A percentile compares a stretch with the other conserved stretches of the same genome.
phyloP scores from a whole-genome alignment of 306 rosid species.

The Chamaecrista fasciculata region DNA sequence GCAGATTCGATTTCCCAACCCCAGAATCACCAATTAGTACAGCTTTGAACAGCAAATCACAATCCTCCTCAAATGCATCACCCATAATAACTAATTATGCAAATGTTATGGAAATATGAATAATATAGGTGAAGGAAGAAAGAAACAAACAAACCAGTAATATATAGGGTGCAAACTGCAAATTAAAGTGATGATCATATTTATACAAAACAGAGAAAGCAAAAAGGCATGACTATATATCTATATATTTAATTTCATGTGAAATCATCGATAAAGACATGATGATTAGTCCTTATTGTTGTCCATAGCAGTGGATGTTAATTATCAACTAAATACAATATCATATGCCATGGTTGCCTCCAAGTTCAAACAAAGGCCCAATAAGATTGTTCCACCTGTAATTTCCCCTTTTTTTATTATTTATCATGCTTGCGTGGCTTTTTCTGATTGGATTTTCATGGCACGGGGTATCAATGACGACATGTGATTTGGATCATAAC shows the following conservation, averaged over 20 bases:
- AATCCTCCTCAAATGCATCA: conserved; percentile 74
- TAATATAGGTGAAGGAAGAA: not conserved
- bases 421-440: conserved; percentile 28
- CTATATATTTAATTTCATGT: conserved; percentile 38
- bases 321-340: conserved; percentile 15
- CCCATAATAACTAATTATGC: conserved; percentile 38
- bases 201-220: conserved; percentile 15
- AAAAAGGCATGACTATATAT: not conserved
- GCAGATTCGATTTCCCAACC: conserved; percentile 90
- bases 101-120: no score
- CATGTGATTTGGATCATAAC: conserved; percentile 17
- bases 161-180: no score
- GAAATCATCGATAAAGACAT: conserved; percentile 45
- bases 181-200: conserved; percentile 34
- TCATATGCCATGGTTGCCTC: conserved; percentile 23
- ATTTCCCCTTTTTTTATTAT: not conserved
- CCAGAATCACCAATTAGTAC: conserved; percentile 92
- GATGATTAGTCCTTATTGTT: conserved; percentile 28
- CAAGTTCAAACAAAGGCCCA: conserved; percentile 32
- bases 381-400: conserved; percentile 32
- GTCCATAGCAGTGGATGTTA: conserved; percentile 26
- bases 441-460: conserved; percentile 27
- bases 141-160: not conserved
- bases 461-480: not conserved
- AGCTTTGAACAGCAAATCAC: conserved; percentile 87